Evolutionary conservation across 176 grass and related monocot species (phyloP).

Genomic region (Oryza meyeriana): DNA sequence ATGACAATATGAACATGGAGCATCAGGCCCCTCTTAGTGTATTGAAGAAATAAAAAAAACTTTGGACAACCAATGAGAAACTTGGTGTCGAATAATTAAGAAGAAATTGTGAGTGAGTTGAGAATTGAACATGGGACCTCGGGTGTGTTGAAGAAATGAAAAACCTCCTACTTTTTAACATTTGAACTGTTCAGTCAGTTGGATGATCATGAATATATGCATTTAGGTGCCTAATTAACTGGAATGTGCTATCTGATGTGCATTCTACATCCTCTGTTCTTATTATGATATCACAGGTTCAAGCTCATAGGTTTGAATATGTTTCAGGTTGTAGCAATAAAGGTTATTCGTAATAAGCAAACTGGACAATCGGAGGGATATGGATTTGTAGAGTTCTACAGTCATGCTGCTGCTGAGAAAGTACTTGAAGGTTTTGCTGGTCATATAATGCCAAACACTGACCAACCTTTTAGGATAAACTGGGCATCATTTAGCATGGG

Average conservation of each 20-base stretch:
- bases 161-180: background rate
- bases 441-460: constrained; percentile 96
- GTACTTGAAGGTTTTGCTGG: constrained; percentile 75
- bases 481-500: constrained; percentile 99
- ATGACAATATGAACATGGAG: background rate
- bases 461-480: constrained; percentile 92
- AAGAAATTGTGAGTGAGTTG: too few relatives aligned
- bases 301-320: constrained; percentile 3
- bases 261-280: constrained; percentile 2
- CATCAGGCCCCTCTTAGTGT: background rate
- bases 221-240: background rate
- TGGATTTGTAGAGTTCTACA: constrained; percentile 95
- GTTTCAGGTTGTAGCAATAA: constrained; percentile 58
- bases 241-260: background rate
- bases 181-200: background rate
- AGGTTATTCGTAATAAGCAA: constrained; percentile 91
- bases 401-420: constrained; percentile 75
- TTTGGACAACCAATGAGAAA: too few relatives aligned
- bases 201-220: background rate
- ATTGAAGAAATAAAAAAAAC: background rate
- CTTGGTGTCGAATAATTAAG: too few relatives aligned
- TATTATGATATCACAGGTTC: background rate
- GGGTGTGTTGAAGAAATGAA: background rate
- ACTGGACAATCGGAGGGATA: constrained; percentile 96
- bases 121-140: too few relatives aligned